Conservation (phyloP, 495 filamentous ascomycete genomes). For the Tuber borchii region DNA sequence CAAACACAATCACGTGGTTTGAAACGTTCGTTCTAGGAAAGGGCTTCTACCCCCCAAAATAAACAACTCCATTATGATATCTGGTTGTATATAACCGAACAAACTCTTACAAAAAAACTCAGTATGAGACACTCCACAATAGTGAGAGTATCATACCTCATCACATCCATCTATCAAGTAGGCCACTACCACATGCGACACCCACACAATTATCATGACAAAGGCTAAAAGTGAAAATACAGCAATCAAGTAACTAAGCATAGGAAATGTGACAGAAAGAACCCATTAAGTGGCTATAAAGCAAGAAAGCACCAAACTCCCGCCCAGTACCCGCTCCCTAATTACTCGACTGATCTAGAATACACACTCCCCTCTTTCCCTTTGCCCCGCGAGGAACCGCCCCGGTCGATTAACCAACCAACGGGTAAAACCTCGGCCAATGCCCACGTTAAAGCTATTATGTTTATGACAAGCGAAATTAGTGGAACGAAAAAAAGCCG, state of each 20-base stretch:
- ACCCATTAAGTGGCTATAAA: slow-evolving; percentile 10
- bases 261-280: background rate
- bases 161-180: background rate
- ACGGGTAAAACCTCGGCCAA: background rate
- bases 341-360: background rate
- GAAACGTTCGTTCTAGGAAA: background rate
- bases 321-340: slow-evolving; percentile 2
- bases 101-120: background rate
- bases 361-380: background rate
- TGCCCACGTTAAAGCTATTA: background rate
- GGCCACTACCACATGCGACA: background rate
- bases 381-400: background rate
- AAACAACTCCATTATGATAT: background rate
- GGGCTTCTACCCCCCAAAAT: background rate
- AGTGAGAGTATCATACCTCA: background rate
- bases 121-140: background rate
- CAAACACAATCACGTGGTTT: background rate
- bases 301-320: slow-evolving; percentile 4
- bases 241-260: background rate
- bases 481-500: background rate
- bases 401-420: background rate
- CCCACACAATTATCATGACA: background rate
- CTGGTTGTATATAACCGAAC: background rate
- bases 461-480: background rate
- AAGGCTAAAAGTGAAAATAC: background rate